Percentiles rank a stretch among this genome's conserved stretches.
Conservation (phyloP, 176 grass and related monocot genomes). For the Puccinellia tenuiflora region DNA sequence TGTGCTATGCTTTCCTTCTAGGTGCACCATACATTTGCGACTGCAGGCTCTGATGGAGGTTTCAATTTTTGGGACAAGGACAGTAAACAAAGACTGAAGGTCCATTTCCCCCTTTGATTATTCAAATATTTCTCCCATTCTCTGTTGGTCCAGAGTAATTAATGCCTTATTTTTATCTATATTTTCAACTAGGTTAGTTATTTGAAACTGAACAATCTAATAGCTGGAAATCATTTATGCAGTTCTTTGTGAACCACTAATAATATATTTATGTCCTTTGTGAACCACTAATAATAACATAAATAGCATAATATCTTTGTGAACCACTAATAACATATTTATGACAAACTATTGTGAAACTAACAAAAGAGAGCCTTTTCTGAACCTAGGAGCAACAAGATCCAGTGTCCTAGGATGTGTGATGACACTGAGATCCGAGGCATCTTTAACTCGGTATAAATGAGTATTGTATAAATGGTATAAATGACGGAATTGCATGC, state of each 20-base stretch:
- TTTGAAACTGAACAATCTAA: background rate
- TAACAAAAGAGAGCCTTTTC: background rate
- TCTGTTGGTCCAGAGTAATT: background rate
- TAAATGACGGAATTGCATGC: too few relatives aligned
- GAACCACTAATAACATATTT: background rate
- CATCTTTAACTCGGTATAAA: background rate
- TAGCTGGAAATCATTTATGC: background rate
- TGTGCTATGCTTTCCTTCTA: slow-evolving; percentile 26
- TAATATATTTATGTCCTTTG: background rate
- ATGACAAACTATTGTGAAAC: background rate
- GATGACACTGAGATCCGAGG: background rate
- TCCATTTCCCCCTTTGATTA: background rate
- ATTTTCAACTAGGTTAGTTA: background rate
- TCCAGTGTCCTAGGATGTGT: background rate
- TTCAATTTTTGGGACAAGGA: slow-evolving; percentile 94
- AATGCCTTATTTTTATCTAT: background rate
- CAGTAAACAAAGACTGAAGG: slow-evolving; percentile 93
- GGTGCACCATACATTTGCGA: slow-evolving; percentile 82
- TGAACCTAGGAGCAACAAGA: background rate
- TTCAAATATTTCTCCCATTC: background rate
- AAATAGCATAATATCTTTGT: slow-evolving; percentile 6
- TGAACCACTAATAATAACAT: background rate
- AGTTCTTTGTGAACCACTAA: slow-evolving; percentile 4
- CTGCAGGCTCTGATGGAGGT: slow-evolving; percentile 71
- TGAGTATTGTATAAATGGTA: too few relatives aligned